Conservation (phyloP, 495 filamentous ascomycete species). For the Aspergillus conjunctus region DNA sequence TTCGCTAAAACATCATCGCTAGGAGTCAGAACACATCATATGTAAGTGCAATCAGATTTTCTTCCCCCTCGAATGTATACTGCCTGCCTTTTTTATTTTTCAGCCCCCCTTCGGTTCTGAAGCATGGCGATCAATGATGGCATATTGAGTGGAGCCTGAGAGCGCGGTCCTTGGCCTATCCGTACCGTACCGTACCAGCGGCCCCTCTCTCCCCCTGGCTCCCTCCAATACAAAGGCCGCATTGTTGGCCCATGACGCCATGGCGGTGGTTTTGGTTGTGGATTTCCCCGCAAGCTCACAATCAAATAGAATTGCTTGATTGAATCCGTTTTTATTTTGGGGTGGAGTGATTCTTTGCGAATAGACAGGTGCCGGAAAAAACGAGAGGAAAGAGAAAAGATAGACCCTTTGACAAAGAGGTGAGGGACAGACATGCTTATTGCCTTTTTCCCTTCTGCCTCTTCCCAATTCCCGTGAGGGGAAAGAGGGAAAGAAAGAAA, state of each 20-base stretch:
- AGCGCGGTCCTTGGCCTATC: not conserved
- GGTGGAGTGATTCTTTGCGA: not conserved
- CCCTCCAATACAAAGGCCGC: conserved; percentile 8
- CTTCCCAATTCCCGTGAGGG: not conserved
- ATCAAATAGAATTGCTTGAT: conserved; percentile 15
- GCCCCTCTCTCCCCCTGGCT: conserved; percentile 1
- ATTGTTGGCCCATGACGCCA: conserved; percentile 23
- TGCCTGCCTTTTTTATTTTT: conserved; percentile 1
- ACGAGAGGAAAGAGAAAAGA: conserved; percentile 6
- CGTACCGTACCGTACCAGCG: conserved; percentile 18
- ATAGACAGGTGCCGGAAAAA: conserved; percentile 1
- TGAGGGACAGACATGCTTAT: not conserved
- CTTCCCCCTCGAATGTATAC: not conserved
- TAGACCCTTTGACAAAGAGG: not conserved
- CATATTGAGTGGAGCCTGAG: conserved; percentile 6
- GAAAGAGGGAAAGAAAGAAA: not conserved
- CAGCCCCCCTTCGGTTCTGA: not conserved
- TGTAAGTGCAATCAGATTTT: not conserved
- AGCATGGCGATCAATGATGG: not conserved
- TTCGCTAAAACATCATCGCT: not conserved
- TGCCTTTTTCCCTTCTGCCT: not conserved
- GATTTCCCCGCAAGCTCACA: conserved; percentile 25
- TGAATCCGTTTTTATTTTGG: not conserved
- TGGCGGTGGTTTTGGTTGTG: conserved; percentile 18
- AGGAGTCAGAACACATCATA: not conserved